Evolutionary conservation across 2,329 filamentous ascomycete genomes (phyloP).

Genomic region (Truncatella angustata): DNA sequence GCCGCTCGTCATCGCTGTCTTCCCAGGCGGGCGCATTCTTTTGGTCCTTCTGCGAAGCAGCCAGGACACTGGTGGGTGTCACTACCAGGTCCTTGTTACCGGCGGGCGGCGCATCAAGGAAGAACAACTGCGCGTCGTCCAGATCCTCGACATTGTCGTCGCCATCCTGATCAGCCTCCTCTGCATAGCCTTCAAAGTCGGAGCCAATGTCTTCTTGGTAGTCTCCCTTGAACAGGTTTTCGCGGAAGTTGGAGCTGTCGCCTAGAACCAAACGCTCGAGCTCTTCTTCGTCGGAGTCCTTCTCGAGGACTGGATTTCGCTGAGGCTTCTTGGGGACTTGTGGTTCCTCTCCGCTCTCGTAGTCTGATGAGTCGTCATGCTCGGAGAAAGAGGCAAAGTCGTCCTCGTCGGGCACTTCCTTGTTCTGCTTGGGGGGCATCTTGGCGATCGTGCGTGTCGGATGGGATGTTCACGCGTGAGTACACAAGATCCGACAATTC

Average conservation of each 20-base stretch:
- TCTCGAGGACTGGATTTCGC: conserved; percentile 46
- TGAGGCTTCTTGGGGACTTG: conserved; percentile 21
- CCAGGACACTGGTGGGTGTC: conserved; percentile 21
- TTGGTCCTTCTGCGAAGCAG: conserved; percentile 10
- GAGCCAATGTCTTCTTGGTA: conserved; percentile 23
- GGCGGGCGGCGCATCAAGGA: conserved; percentile 65
- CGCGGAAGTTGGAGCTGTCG: conserved; percentile 76
- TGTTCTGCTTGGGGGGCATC: conserved; percentile 6
- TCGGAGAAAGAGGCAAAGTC: conserved; percentile 16
- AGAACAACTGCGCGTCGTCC: conserved; percentile 82
- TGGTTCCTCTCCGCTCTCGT: conserved; percentile 25
- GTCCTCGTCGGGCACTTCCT: conserved; percentile 11
- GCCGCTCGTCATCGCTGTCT: conserved; percentile 91
- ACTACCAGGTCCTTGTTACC: conserved; percentile 25
- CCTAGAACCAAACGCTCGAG: conserved; percentile 88
- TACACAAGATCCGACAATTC: neutral
- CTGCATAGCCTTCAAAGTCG: conserved; percentile 28
- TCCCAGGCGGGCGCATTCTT: conserved; percentile 70
- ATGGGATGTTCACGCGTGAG: neutral
- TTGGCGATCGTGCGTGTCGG: neutral
- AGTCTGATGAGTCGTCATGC: conserved; percentile 11
- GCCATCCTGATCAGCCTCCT: conserved; percentile 40
- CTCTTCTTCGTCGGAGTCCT: conserved; percentile 80
- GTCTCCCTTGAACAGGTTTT: conserved; percentile 64
- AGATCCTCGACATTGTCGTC: conserved; percentile 58